Evolutionary conservation across 108 stramenopile species (phyloP), one percentile per base, ranked within the genome.

Genomic region (Nitzschia inconspicua): DNA sequence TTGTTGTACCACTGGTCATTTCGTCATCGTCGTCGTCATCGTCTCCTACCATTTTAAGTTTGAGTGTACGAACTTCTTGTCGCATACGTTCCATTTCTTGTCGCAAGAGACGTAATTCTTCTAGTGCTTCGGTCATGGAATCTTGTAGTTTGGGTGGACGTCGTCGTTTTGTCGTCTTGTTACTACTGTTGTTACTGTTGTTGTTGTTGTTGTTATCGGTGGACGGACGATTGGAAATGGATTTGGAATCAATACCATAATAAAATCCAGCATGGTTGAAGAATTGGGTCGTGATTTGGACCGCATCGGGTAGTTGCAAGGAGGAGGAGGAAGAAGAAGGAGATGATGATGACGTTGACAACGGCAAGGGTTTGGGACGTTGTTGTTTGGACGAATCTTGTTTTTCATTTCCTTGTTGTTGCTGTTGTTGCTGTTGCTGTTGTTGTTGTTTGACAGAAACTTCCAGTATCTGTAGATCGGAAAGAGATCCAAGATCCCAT

Each of bases 41-140:
- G 32, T 36, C 53, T 36, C 30, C 46, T 5, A 50, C 20, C 63
- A 79, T 52, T 56, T 73, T 51, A 3, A 63, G 50, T 63, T 75
- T 80, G 22, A 91, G 24, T 40, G 59, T 36, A 29, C 76, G 70
- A 42, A 91, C 63, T 29, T 91, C 89, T 60, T 77, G 63, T 56
- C 86, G 61, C 63, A 91, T 55, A n/a, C 70, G 61, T 44, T 81
- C 71, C 47, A 91, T 84, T 72, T 91, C 89, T 47, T 83, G 63
- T 49, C 80, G 79, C 67, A 91, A 66, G 30, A 47, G 56, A 18
- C 77, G 82, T 18, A 91, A 57, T 75, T 91, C 89, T 29, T 70
- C 58, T 16, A 90, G 46, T 1, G 89, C 78, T 57, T 80, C 75
- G 19, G 53, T 47, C 65, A 88, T 69, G 0, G 78, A 51, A 37